phyloP scores from a whole-genome alignment of 176 grass and related monocot species.

The Ensete glaucum region DNA sequence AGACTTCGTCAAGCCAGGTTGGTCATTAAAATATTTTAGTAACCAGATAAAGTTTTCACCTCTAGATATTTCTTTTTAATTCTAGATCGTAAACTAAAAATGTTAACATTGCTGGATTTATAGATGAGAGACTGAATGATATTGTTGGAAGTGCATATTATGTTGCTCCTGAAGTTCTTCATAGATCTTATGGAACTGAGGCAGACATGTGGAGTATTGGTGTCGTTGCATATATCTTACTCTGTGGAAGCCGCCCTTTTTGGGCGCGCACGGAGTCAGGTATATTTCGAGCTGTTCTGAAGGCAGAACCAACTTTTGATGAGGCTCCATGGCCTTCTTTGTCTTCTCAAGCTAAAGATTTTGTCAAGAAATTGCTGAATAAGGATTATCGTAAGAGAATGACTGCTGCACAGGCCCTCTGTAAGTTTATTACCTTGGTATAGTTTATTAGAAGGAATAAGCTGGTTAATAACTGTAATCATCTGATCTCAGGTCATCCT shows the following conservation, averaged over 20 bases:
- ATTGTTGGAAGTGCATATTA: constrained; percentile 98
- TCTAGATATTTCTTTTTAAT: not conserved
- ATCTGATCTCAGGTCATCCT: constrained; percentile 59
- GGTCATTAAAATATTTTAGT: constrained; percentile 8
- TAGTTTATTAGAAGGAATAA: not conserved
- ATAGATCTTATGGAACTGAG: constrained; percentile 85
- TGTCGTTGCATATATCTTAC: constrained; percentile 95
- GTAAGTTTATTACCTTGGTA: constrained; percentile 32
- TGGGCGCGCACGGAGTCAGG: constrained; percentile 95
- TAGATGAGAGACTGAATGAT: constrained; percentile 95
- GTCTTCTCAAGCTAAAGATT: constrained; percentile 82
- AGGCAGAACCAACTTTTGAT: constrained; percentile 94
- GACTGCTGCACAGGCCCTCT: constrained; percentile 91
- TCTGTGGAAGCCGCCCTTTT: constrained; percentile 90
- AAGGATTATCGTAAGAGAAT: constrained; percentile 99
- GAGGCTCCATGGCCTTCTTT: constrained; percentile 94
- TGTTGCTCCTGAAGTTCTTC: constrained; percentile 95
- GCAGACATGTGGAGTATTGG: constrained; percentile 99
- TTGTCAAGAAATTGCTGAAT: constrained; percentile 88
- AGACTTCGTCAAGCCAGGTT: constrained; percentile 98
- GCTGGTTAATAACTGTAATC: not conserved
- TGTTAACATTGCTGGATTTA: constrained; percentile 17
- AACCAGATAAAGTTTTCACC: not conserved
- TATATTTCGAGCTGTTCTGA: constrained; percentile 92
- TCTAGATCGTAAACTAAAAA: constrained; percentile 10